Conservation (phyloP, 73 alveolate species). For the Paramecium caudatum region DNA sequence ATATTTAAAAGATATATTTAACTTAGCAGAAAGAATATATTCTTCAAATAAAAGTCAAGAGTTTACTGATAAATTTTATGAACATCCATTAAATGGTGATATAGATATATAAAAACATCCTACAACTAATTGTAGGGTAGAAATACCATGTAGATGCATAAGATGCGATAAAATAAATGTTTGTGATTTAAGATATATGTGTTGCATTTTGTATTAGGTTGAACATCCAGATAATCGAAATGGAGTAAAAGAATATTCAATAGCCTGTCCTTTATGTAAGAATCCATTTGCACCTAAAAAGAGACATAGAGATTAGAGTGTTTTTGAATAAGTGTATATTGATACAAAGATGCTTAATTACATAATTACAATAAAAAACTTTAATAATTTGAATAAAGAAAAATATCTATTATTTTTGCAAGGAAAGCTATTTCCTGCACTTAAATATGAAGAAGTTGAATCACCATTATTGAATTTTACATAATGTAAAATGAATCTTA, state of each 20-base stretch:
- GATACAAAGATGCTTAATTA: conserved; percentile 35
- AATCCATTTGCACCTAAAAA: conserved; percentile 8
- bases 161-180: conserved; percentile 30
- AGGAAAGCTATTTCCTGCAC: not conserved
- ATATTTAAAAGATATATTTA: conserved; percentile 22
- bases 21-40: conserved; percentile 9
- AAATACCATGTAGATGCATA: conserved; percentile 62
- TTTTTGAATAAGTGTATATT: conserved; percentile 38
- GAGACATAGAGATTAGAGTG: not conserved
- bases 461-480: conserved; percentile 8
- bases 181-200: conserved; percentile 25
- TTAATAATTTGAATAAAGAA: not conserved
- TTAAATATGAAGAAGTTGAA: conserved; percentile 24
- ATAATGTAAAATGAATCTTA: not conserved
- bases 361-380: conserved; percentile 10
- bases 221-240: conserved; percentile 14
- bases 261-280: conserved; percentile 35
- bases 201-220: conserved; percentile 39
- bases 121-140: not conserved
- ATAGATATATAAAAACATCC: not conserved
- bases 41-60: not conserved
- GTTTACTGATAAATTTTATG: conserved; percentile 36
- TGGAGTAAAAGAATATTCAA: conserved; percentile 21
- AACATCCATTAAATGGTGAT: conserved; percentile 13
- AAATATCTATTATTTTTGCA: conserved; percentile 13